Conservation (phyloP, 2,329 filamentous ascomycete species). For the Keithomyces neogunnii region DNA sequence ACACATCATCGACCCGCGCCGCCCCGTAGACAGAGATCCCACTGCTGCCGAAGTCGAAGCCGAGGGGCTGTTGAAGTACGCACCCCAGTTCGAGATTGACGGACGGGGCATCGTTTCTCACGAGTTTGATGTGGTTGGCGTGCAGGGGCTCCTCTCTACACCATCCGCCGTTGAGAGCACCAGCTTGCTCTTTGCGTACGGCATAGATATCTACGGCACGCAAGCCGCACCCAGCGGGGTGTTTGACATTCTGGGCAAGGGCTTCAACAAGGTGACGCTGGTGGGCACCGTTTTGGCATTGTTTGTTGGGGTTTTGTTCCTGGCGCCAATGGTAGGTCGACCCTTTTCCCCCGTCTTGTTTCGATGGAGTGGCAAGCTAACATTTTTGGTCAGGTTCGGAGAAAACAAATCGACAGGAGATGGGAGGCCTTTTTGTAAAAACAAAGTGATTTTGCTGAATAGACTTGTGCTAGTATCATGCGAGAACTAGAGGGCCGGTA, state of each 20-base stretch:
- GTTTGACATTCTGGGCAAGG: slow-evolving; percentile 88
- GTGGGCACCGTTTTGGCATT: slow-evolving; percentile 76
- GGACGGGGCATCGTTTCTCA: slow-evolving; percentile 75
- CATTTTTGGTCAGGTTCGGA: slow-evolving; percentile 35
- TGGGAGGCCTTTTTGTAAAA: slow-evolving; percentile 40
- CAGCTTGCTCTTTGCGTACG: slow-evolving; percentile 79
- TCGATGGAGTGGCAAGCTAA: slow-evolving; percentile 21
- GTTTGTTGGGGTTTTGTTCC: slow-evolving; percentile 62
- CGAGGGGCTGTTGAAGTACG: slow-evolving; percentile 74
- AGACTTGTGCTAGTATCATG: slow-evolving; percentile 6
- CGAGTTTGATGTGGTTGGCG: slow-evolving; percentile 69
- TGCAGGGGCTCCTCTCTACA: slow-evolving; percentile 62
- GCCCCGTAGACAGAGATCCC: slow-evolving; percentile 77
- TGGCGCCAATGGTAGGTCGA: slow-evolving; percentile 75
- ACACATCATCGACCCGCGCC: slow-evolving; percentile 71
- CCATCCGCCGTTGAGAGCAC: slow-evolving; percentile 87
- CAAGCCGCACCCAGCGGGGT: slow-evolving; percentile 77
- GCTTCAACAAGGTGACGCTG: slow-evolving; percentile 86
- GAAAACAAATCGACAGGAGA: slow-evolving; percentile 59
- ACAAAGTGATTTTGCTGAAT: not conserved
- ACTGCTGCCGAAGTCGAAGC: slow-evolving; percentile 65
- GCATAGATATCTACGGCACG: slow-evolving; percentile 81
- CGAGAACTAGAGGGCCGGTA: slow-evolving; percentile 3
- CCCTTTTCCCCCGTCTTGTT: not conserved
- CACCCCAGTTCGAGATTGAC: slow-evolving; percentile 72